These are phyloP conservation scores for Phytopythium helicoides DNA, from an alignment of 352 stramenopile species.

Conservation along the genomic window DNA sequence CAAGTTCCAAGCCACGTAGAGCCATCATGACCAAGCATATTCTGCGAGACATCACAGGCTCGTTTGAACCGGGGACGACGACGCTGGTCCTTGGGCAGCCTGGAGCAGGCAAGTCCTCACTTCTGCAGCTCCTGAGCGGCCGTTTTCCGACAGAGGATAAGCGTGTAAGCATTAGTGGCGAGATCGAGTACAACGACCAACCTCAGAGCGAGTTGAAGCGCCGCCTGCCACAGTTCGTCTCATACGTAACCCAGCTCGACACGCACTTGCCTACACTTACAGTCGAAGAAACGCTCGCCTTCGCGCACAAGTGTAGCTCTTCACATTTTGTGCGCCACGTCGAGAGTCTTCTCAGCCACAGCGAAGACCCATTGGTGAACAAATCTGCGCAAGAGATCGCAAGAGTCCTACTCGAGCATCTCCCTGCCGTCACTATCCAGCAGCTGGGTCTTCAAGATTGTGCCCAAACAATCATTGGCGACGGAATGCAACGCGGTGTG, in stretches of 20 bases:
- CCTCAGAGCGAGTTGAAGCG: conserved; percentile 12
- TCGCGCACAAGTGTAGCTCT: conserved; percentile 85
- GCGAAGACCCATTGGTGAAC: conserved; percentile 13
- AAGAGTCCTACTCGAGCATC: conserved; percentile 18
- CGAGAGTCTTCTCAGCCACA: conserved; percentile 34
- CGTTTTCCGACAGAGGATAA: conserved; percentile 27
- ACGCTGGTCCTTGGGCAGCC: conserved; percentile 44
- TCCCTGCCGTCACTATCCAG: conserved; percentile 29
- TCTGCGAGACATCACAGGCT: conserved; percentile 29
- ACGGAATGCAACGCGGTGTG: conserved; percentile 51
- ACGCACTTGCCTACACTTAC: conserved; percentile 39
- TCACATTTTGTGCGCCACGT: conserved; percentile 27
- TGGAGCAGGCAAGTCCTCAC: conserved; percentile 43
- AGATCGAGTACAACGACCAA: conserved; percentile 36
- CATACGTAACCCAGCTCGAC: conserved; percentile 61
- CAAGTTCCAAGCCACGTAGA: conserved; percentile 2
- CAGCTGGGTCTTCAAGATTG: conserved; percentile 42
- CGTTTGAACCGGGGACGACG: conserved; percentile 43
- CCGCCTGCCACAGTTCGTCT: conserved; percentile 33
- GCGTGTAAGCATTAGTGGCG: conserved; percentile 18
- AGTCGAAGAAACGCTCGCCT: conserved; percentile 83
- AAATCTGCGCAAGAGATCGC: conserved; percentile 19
- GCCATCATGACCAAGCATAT: conserved; percentile 23
- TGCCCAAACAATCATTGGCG: conserved; percentile 44
- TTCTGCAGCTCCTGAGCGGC: conserved; percentile 38